Evolutionary conservation across 164 flowering plant genomes (phyloP), one percentile per base, ranked within the genome.

Genomic region (Umbilicus rupestris): DNA sequence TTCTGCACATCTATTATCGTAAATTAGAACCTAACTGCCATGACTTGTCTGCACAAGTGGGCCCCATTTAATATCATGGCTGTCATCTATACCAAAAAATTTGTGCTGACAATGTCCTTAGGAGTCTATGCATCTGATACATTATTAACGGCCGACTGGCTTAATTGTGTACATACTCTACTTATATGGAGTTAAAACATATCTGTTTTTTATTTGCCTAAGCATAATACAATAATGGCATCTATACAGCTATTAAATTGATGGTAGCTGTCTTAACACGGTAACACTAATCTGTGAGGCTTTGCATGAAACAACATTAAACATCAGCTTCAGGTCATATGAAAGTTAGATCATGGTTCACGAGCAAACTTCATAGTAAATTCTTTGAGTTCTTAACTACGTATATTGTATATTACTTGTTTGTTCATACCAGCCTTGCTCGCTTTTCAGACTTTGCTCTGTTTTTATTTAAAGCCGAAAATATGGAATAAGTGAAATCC

Each of bases 21-120:
- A 62, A 5, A 62, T 19, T 35, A 33, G 42, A 33, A 62, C 42
- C 39, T 17, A 62, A 52, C 59, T 52, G 31, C 59, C 42, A 62
- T 19, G 33, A 30, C 11, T 62, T 33, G 33, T 9, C 17, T 24
- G 31, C 28, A 10, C 59, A 52, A 2, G 59, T 52, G 59, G 59
- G 28, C 59, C 59, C 26, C 17, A 3, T 52, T 16, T 52, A 52
- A 52, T 24, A 24, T n/a, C 20, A 2, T 20, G 26, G 5, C 11
- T 49, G 55, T 20, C 55, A 20, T 52, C 3, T 12, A 52, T 24
- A n/a, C 17, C 17, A 24, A 52, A 24, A 3, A 52, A 26, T 52
- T 26, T 52, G 59, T 10, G 59, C 17, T 52, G 30, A 26, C 59
- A 52, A 26, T 52, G 14, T 52, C 31, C 17, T 24, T 41, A 24